Base-by-base conservation (phyloP, 371 early-diverging fungal species). In the Batkoa obscura region DNA sequence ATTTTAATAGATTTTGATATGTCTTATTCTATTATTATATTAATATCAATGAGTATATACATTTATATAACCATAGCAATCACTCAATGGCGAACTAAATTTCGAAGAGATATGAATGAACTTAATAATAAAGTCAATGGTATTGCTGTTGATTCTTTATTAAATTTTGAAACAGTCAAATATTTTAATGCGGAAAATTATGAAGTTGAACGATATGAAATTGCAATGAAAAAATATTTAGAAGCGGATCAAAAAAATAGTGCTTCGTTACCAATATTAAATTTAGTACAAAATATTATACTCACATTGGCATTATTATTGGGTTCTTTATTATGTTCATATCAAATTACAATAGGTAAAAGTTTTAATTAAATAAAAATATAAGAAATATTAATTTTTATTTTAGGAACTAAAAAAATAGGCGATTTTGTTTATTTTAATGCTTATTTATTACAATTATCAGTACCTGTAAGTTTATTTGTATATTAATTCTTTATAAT, bases 161-260 rank as follows among this genome's bases (percentile, higher is more conserved):
- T 93, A 32, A 95, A 94, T 67, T 91, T 88, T 68, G 97, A 94
- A 62, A 93, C 97, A 0, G 94, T 94, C 59, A 93, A 96, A 66
- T 81, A 81, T 58, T 87, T 83, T 68, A 80, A 76, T 39, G 80
- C 80, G 3, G 83, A 88, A 65, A 62, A 66, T 2, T 90, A 74
- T 64, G 96, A 94, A 65, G 75, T 85, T 17, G 66, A 69, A n/a
- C 72, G 84, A 23, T 96, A 87, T 62, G 66, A 74, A 13, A 68
- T 84, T 15, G 83, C 88, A 0, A 78, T 94, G 39, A 64, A 64
- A 0, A 72, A 78, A 43, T 94, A 81, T 59, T 88, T 90, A 68
- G 66, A 66, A 17, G 91, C 94, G 6, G 90, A 89, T 53, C 82
- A 69, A 64, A 75, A 76, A 56, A 79, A 74, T 58, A 73, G 73